Evolutionary conservation across 2,329 filamentous ascomycete species (phyloP), one percentile per base, ranked within the genome.

Genomic region (Penicillium sp.): DNA sequence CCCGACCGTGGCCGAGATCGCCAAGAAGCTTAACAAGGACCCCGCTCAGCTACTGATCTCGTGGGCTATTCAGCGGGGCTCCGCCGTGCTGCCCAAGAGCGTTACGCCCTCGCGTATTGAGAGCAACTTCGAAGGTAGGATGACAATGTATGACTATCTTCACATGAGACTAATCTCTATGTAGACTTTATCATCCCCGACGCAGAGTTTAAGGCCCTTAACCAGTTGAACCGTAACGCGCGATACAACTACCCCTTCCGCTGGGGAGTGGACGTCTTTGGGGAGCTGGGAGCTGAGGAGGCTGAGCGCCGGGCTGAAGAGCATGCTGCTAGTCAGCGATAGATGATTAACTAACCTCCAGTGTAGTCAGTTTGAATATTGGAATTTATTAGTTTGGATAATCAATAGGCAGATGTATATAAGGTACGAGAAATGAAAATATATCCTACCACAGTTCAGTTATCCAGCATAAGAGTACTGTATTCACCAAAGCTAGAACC

Each of bases 21-120:
- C 86, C 68, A 85, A 84, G 77, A 84, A 85, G 67, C 78, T 83
- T 35, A 81, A 83, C 31, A 82, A 81, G 66, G 80, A 87, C n/a
- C 80, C 82, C 2, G 82, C 82, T 1, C 79, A 83, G 59, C 67
- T 85, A 7, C 73, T 85, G 7, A 78, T 85, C 55, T 80, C 78
- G 44, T 85, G 83, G 82, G 80, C 77, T 13, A 74, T 85, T 9
- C 79, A 84, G 65, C 75, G 83, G 26, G 82, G 83, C 1, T 82
- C 79, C 1, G 76, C 81, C 8, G 82, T 83, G 8, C 68, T 85
- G 39, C 81, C 82, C 16, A 85, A 85, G 71, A 81, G 78, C 48
- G 81, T 84, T 3, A 85, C 81, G 0, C 76, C 80, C 1, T 74
- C 75, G 13, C 74, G 83, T 33, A 84, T 85, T 53, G 73, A 75